Base-by-base conservation (phyloP, 257 asterid genomes). In the Verbascum thapsus region DNA sequence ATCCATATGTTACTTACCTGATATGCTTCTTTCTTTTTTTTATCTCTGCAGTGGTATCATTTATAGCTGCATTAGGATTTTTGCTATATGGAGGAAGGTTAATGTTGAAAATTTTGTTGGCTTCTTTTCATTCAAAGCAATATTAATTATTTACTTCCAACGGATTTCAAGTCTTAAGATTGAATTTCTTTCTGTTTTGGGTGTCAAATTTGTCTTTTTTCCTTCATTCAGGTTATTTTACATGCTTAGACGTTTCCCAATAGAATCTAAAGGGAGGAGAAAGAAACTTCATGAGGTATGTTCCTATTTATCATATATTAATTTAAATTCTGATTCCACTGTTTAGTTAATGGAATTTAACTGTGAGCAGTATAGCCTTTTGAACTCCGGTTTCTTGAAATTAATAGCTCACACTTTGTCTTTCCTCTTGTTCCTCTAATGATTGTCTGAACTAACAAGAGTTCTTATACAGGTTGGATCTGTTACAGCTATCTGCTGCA, bases 21-120 rank as follows among this genome's bases (percentile, higher is more conserved):
- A 63, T 56, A 52, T 44, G n/a, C n/a, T 53, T 69, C 62, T 76
- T 20, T 39, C 48, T 64, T 71, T 19, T 68, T 79, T 75, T 69
- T 43, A 49, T 72, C 62, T 80, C 54, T 76, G 82, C 95, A 89
- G 99, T 79, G 79, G 90, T 92, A 32, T 87, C 99, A 37, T 63
- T 87, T 69, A 66, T 79, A 22, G 99, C 99, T 61, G 99, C 99
- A 44, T 53, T 89, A 63, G 97, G 99, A 22, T 92, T 92, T 76
- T 78, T 92, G 80, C 78, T 87, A 30, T 92, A 92, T 70, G 99
- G 99, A 35, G 97, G 99, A 82, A 89, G 96, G 99, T 92, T 69
- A 73, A 61, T 66, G 39, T 69, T 61, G 48, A 39, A 62, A 51
- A 13, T 56, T 48, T 42, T 49, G 20, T 15, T 37, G 45, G 48